Base-by-base conservation (phyloP, 2,329 filamentous ascomycete genomes). In the Grosmannia penicillata region DNA sequence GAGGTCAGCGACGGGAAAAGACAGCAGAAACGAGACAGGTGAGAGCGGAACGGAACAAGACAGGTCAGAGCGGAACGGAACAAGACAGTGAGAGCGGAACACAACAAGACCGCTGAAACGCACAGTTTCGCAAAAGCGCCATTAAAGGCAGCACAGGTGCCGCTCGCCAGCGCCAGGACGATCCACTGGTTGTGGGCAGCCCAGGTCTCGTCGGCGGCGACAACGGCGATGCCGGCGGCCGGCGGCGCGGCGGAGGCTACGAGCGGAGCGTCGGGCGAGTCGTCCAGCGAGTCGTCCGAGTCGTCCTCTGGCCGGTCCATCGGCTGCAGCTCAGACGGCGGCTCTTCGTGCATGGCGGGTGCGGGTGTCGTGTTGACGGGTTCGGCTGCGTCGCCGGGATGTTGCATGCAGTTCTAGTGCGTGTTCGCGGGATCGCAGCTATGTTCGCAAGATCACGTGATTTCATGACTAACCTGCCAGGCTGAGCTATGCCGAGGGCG, bases 61-160 rank as follows among this genome's bases (percentile, higher is more conserved):
- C n/a, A n/a, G n/a, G n/a, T n/a, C n/a, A n/a, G n/a, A n/a, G n/a
- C n/a, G n/a, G n/a, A n/a, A n/a, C n/a, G n/a, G n/a, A n/a, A n/a
- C n/a, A n/a, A 33, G 23, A 19, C 22, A 41, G 24, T 10, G 14
- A 13, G 5, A 27, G 4, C 9, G 18, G 18, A n/a, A 22, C 13
- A n/a, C 17, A 17, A 19, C 7, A 13, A n/a, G 13, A 38, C n/a
- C n/a, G n/a, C n/a, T n/a, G n/a, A n/a, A 13, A 65, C 73, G 51
- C 60, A 83, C 78, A 91, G 62, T 59, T 89, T 91, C 1, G 83
- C 83, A 62, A 89, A 86, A 6, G 83, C 77, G 42, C 82, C 82
- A 49, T 91, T 91, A 48, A 82, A 78, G 18, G 82, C 81, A 24
- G 83, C 83, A 51, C 81, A 87, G 38, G 72, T 75, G 44, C 83